Conservation (phyloP, 2,329 filamentous ascomycete species). For the Colletotrichum lentis region DNA sequence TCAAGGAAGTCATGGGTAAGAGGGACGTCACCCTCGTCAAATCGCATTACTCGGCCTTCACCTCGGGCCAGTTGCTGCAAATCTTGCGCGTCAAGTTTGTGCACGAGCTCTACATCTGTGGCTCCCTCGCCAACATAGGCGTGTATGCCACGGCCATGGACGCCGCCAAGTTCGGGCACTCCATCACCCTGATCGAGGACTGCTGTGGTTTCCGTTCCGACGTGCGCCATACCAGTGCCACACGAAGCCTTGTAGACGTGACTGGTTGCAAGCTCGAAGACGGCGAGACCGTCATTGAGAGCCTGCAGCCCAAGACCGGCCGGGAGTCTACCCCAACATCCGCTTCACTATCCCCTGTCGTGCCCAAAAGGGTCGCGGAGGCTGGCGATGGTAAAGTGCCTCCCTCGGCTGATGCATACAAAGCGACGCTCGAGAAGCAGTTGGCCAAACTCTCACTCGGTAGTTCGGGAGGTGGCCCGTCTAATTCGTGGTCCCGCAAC, state of each 20-base stretch:
- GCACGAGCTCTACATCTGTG: conserved; percentile 89
- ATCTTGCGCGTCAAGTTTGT: conserved; percentile 85
- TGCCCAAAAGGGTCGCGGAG: conserved; percentile 24
- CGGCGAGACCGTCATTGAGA: conserved; percentile 34
- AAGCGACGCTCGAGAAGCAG: conserved; percentile 18
- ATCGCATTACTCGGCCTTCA: conserved; percentile 87
- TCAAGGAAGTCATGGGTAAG: conserved; percentile 56
- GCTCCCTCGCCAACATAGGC: conserved; percentile 84
- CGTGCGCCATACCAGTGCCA: conserved; percentile 72
- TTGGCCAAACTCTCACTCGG: conserved; percentile 32
- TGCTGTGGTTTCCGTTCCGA: conserved; percentile 83
- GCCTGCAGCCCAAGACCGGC: conserved; percentile 32
- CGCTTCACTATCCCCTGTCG: conserved; percentile 11
- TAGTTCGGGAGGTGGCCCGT: conserved; percentile 15
- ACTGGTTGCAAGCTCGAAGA: conserved; percentile 76
- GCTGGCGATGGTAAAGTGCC: not conserved
- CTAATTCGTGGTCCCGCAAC: conserved; percentile 33
- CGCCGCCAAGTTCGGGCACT: conserved; percentile 84
- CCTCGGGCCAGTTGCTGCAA: conserved; percentile 75
- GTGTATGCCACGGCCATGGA: conserved; percentile 92
- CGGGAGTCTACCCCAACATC: not conserved
- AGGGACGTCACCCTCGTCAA: conserved; percentile 68
- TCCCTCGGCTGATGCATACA: conserved; percentile 39
- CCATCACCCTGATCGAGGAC: conserved; percentile 87
- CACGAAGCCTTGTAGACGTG: conserved; percentile 75